A percentile compares a stretch with the other conserved stretches of the same genome.
phyloP scores from a whole-genome alignment of 1,284 basidiomycete species.

The Marasmius oreades region DNA sequence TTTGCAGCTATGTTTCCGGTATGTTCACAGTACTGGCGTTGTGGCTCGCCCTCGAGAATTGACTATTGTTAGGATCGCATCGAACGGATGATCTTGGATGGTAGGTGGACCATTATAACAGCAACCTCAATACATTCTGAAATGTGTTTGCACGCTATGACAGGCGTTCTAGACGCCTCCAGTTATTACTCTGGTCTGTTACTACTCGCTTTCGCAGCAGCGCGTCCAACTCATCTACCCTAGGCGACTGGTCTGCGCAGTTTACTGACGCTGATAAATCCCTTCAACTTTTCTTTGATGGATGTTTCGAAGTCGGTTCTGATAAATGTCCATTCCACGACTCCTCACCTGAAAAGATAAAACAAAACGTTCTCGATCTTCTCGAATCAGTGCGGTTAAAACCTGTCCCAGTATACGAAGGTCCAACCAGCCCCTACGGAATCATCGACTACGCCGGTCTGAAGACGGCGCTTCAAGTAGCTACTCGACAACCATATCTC shows the following conservation, averaged over 20 bases:
- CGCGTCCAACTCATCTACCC: not conserved
- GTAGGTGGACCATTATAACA: constrained; percentile 2
- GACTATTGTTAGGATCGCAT: constrained; percentile 30
- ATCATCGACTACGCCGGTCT: constrained; percentile 17
- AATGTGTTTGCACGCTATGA: too few species aligned
- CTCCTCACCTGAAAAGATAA: constrained; percentile 20
- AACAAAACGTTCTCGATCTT: constrained; percentile 18
- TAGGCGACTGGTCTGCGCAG: constrained; percentile 24
- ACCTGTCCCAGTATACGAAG: constrained; percentile 15
- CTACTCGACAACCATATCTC: constrained; percentile 8
- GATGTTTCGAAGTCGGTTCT: constrained; percentile 22
- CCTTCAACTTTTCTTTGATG: constrained; percentile 23
- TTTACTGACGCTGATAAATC: constrained; percentile 24
- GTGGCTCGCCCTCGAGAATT: not conserved
- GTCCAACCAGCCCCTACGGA: constrained; percentile 5
- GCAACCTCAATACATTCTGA: too few species aligned
- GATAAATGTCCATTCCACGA: constrained; percentile 25
- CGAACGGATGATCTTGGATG: constrained; percentile 36
- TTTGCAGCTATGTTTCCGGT: constrained; percentile 49
- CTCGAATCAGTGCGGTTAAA: constrained; percentile 8
- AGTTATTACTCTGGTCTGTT: constrained; percentile 25
- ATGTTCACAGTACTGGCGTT: constrained; percentile 11
- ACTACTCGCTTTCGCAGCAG: not conserved
- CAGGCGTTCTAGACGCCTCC: constrained; percentile 25
- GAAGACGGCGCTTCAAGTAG: constrained; percentile 2